These are phyloP conservation scores for Zygoascus meyerae DNA, from an alignment of 1,139 yeast genomes.

Conservation along the genomic window DNA sequence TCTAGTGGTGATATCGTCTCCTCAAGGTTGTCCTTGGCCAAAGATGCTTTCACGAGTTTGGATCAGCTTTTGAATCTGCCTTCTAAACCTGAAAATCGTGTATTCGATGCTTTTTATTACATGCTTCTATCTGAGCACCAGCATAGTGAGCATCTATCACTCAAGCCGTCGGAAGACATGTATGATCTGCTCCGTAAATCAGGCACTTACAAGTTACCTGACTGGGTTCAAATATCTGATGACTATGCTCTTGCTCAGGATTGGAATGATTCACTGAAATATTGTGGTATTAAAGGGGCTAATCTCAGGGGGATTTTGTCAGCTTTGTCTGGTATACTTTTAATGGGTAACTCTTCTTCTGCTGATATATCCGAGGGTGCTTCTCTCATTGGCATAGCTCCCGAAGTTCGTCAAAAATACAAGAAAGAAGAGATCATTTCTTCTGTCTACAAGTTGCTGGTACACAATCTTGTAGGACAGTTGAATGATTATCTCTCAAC, in stretches of 20 bases:
- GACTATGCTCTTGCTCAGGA: conserved; percentile 37
- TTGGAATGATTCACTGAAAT: conserved; percentile 37
- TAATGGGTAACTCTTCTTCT: conserved; percentile 32
- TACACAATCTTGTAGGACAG: conserved; percentile 31
- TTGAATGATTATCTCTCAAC: conserved; percentile 32
- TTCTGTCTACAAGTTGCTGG: conserved; percentile 32
- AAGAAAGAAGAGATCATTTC: conserved; percentile 31
- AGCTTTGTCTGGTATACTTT: conserved; percentile 35
- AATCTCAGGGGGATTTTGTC: conserved; percentile 32
- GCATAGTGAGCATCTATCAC: conserved; percentile 29
- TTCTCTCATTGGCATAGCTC: conserved; percentile 36
- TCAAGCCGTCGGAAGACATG: conserved; percentile 30
- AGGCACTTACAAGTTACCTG: conserved; percentile 32
- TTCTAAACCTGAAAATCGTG: conserved; percentile 25
- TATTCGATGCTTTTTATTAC: conserved; percentile 38
- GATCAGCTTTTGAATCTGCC: conserved; percentile 33
- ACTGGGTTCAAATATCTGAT: conserved; percentile 35
- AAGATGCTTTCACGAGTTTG: conserved; percentile 28
- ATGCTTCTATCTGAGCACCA: conserved; percentile 32
- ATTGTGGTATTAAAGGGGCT: conserved; percentile 33
- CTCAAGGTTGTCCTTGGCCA: conserved; percentile 31
- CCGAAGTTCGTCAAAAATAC: conserved; percentile 25
- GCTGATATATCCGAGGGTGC: conserved; percentile 38
- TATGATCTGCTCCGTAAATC: conserved; percentile 32
- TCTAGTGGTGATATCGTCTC: conserved; percentile 33